Evolutionary conservation across 371 early-diverging fungal species (phyloP).

Genomic region (Mucor indicus): DNA sequence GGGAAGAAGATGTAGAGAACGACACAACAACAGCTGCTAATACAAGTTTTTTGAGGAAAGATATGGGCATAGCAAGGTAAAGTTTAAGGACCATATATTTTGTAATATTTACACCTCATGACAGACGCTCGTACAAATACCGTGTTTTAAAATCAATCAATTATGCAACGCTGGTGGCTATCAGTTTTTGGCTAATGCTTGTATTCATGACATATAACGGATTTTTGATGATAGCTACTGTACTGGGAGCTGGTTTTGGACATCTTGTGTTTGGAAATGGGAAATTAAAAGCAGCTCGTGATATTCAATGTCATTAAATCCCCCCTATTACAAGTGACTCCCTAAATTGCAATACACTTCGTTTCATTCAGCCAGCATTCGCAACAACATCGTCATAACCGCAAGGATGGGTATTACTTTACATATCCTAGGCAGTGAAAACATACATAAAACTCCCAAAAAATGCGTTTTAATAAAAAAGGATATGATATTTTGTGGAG

Average conservation of each 20-base stretch:
- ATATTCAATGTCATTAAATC: constrained; percentile 27
- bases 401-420: too few species aligned
- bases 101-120: neutral
- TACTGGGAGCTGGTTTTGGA: constrained; percentile 65
- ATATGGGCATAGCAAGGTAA: neutral
- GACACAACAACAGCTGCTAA: neutral
- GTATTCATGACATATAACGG: constrained; percentile 83
- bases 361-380: too few species aligned
- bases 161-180: constrained; percentile 65
- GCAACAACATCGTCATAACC: too few species aligned
- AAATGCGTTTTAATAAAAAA: too few species aligned
- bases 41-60: constrained; percentile 1
- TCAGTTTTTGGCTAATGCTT: constrained; percentile 81
- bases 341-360: too few species aligned
- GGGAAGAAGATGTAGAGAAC: neutral
- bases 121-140: constrained; percentile 37
- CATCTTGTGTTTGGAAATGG: constrained; percentile 52
- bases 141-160: constrained; percentile 52
- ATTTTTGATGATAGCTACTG: constrained; percentile 62
- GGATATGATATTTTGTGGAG: too few species aligned
- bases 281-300: constrained; percentile 13
- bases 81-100: neutral
- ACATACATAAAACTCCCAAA: too few species aligned
- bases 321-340: too few species aligned
- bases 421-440: too few species aligned